A percentile compares a stretch with the other conserved stretches of the same genome.
These are phyloP conservation scores for Pulveroboletus ravenelii DNA, from an alignment of 768 basidiomycete genomes.

Conservation along the genomic window DNA sequence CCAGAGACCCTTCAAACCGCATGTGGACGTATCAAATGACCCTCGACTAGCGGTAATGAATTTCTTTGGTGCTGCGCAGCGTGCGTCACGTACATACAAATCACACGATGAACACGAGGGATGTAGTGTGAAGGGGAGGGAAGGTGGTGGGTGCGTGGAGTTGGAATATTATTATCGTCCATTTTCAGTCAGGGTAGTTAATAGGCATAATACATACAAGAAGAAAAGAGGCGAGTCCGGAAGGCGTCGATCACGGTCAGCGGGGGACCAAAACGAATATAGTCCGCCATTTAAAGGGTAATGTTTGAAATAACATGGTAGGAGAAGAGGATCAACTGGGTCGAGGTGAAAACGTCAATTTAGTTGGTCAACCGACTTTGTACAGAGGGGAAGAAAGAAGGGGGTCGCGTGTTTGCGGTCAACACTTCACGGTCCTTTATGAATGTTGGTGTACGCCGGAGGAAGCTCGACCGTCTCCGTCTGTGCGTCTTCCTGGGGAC, in stretches of 20 bases:
- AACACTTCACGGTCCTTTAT: slow-evolving; percentile 5
- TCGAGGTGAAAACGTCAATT: slow-evolving; percentile 3
- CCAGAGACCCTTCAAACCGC: neutral
- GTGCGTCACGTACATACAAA: neutral
- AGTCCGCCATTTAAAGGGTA: too few relatives aligned
- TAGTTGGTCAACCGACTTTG: neutral
- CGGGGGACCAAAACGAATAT: neutral
- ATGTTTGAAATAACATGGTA: neutral
- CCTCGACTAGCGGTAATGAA: neutral
- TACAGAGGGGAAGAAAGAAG: neutral
- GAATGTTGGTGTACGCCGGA: slow-evolving; percentile 73
- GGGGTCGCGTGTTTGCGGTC: neutral
- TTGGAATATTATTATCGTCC: slow-evolving; percentile 5
- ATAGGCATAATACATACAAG: slow-evolving; percentile 1
- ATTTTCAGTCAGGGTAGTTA: slow-evolving; percentile 1
- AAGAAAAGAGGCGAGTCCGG: neutral
- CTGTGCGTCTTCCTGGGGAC: slow-evolving; percentile 35
- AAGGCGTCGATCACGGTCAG: neutral
- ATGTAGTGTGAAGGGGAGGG: neutral
- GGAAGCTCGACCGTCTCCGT: slow-evolving; percentile 78
- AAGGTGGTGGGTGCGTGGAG: neutral
- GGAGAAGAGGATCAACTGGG: neutral
- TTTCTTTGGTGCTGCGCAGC: slow-evolving; percentile 1
- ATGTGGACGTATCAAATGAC: neutral
- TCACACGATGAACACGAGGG: neutral